Base-by-base conservation (phyloP, 495 filamentous ascomycete species). In the Astrothelium subdiscretum region DNA sequence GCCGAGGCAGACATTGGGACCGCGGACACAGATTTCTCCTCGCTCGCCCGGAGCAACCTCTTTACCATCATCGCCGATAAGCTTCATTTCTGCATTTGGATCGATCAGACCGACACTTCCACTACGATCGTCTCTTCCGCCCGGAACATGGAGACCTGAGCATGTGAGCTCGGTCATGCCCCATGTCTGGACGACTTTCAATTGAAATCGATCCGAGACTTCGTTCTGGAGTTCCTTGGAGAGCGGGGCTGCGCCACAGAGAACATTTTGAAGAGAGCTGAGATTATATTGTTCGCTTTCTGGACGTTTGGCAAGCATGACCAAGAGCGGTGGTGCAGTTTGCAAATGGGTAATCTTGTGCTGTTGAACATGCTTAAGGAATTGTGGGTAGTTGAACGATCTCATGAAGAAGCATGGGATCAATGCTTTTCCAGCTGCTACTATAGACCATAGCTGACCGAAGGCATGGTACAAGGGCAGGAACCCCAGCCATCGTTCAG, bases 401-500 rank as follows among this genome's bases (percentile, higher is more conserved):
- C 68, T 68, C 73, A 75, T 76, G 62, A 68, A 67, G 64, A 69
- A 75, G 57, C 66, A 70, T 1, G 73, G 71, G 27, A 66, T 69
- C 2, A 64, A 61, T 20, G 63, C 68, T 15, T 64, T 61, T 13
- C 62, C 64, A 31, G 71, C 72, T 1, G 69, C 68, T n/a, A 67
- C 64, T 38, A 74, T 68, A n/a, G 63, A 70, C 71, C 71, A 70
- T 44, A 76, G 78, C 68, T 83, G 80, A 35, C 73, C 73, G 66
- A 80, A 80, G 13, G 72, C 74, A 63, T 75, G 73, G 60, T 75
- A 76, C 6, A 76, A 69, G n/a, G 74, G 74, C 13, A 76, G 70
- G 63, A 76, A 74, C 22, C 73, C 74, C 2, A 75, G 66, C 73
- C 73, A 75, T 54, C 73, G 68, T 44, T 75, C 73, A 12, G 31